These are phyloP conservation scores for Lumnitzera littorea DNA, from an alignment of 345 rosid genomes.

Conservation along the genomic window DNA sequence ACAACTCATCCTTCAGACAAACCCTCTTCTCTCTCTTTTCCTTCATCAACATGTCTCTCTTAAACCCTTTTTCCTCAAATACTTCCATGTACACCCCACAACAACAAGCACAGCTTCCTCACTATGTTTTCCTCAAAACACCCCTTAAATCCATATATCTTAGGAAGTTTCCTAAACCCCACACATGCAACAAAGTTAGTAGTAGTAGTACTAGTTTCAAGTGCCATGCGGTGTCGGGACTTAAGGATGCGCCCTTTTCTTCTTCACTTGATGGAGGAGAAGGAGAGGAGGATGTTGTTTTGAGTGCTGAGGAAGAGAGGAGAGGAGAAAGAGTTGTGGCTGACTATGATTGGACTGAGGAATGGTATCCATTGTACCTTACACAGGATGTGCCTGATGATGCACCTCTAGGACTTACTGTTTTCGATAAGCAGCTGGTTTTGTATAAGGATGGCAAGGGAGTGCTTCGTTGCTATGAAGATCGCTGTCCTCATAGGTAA, in stretches of 20 bases:
- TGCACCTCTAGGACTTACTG: slow-evolving; percentile 86
- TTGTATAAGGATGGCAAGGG: slow-evolving; percentile 74
- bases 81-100: slow-evolving; percentile 6
- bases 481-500: slow-evolving; percentile 95
- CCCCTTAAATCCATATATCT: neutral
- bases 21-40: slow-evolving; percentile 19
- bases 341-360: slow-evolving; percentile 79
- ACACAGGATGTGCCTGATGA: slow-evolving; percentile 73
- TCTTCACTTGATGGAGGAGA: slow-evolving; percentile 8
- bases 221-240: slow-evolving; percentile 8
- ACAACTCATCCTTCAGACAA: too few species aligned
- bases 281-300: slow-evolving; percentile 3
- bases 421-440: slow-evolving; percentile 72
- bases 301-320: slow-evolving; percentile 27
- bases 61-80: slow-evolving; percentile 7
- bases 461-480: slow-evolving; percentile 57
- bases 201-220: neutral
- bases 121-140: neutral
- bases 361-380: slow-evolving; percentile 91
- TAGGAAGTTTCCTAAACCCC: neutral
- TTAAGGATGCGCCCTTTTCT: slow-evolving; percentile 5
- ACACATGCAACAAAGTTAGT: neutral
- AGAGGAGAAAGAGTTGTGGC: slow-evolving; percentile 40
- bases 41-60: slow-evolving; percentile 16
- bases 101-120: neutral